Evolutionary conservation across 2,329 filamentous ascomycete species (phyloP).

Genomic region (Ophiocordyceps sinensis): DNA sequence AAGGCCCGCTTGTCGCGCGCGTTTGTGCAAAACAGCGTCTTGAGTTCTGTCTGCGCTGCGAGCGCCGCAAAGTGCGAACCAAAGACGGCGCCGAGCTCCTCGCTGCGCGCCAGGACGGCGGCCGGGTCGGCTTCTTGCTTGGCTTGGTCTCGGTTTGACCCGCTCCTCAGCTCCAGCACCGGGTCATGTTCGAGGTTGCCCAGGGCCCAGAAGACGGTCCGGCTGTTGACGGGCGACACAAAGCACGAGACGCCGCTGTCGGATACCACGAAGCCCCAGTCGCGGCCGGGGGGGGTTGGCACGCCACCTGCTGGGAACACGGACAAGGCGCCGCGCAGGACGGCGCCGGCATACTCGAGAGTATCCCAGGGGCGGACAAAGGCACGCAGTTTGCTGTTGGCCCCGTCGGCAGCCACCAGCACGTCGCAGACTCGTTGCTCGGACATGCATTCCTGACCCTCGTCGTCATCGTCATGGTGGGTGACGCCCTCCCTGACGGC

Average conservation of each 20-base stretch:
- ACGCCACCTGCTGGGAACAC: constrained; percentile 16
- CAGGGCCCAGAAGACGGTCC: constrained; percentile 26
- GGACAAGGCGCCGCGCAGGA: constrained; percentile 22
- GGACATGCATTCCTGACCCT: not conserved
- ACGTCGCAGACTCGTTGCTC: constrained; percentile 20
- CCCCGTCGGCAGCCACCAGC: constrained; percentile 30
- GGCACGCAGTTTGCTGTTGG: constrained; percentile 24
- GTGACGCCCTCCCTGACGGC: not conserved
- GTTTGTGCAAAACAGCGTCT: constrained; percentile 22
- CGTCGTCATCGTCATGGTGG: not conserved
- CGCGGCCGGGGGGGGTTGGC: constrained; percentile 16
- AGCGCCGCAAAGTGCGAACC: constrained; percentile 24
- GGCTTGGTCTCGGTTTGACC: not conserved
- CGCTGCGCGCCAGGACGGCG: constrained; percentile 16
- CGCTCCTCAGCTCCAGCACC: constrained; percentile 1
- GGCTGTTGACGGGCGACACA: constrained; percentile 26
- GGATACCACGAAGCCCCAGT: constrained; percentile 27
- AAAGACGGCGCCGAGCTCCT: constrained; percentile 18
- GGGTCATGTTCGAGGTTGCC: constrained; percentile 16
- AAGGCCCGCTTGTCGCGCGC: constrained; percentile 30
- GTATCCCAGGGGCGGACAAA: constrained; percentile 22
- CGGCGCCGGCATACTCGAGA: constrained; percentile 23
- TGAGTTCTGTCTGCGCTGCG: constrained; percentile 22
- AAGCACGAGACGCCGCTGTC: constrained; percentile 26
- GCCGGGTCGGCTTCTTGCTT: constrained; percentile 9